A percentile compares a stretch with the other conserved stretches of the same genome.
Conservation (phyloP, 352 stramenopile species). For the Achlya hypogyna region DNA sequence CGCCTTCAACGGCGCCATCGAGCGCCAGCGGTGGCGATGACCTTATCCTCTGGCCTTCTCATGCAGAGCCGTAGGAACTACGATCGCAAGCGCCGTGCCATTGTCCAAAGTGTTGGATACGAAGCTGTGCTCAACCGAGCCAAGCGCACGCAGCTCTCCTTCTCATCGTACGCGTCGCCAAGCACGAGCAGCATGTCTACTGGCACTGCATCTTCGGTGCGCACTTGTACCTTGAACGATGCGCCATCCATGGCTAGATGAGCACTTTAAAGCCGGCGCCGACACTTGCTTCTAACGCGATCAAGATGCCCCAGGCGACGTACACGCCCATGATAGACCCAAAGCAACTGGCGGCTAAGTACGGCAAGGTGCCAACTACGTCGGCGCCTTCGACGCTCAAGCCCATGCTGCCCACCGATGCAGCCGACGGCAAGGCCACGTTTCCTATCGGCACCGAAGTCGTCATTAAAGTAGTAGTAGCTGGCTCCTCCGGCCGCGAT, state of each 20-base stretch:
- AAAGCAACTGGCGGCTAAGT: slow-evolving; percentile 13
- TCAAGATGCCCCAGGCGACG: slow-evolving; percentile 15
- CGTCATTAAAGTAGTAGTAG: slow-evolving; percentile 13
- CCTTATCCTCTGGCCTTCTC: background rate
- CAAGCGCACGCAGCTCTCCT: slow-evolving; percentile 38
- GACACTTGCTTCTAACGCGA: background rate
- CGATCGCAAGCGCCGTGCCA: slow-evolving; percentile 57
- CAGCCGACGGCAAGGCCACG: background rate
- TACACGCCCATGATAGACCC: slow-evolving; percentile 9
- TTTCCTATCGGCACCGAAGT: slow-evolving; percentile 16
- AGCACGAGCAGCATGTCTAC: background rate
- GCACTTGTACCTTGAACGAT: background rate
- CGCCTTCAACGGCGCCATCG: slow-evolving; percentile 4
- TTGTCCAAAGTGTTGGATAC: slow-evolving; percentile 54
- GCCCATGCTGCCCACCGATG: background rate
- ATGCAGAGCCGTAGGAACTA: slow-evolving; percentile 29
- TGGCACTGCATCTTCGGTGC: background rate
- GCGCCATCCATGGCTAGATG: background rate
- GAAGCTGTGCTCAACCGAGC: slow-evolving; percentile 66
- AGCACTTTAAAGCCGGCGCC: background rate
- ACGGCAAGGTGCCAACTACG: background rate
- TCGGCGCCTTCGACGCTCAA: background rate
- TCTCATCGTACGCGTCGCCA: background rate
- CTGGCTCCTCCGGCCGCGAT: background rate
- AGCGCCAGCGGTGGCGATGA: background rate